Evolutionary conservation across 2,329 filamentous ascomycete genomes (phyloP).

Genomic region (Myrmaecium sp.): DNA sequence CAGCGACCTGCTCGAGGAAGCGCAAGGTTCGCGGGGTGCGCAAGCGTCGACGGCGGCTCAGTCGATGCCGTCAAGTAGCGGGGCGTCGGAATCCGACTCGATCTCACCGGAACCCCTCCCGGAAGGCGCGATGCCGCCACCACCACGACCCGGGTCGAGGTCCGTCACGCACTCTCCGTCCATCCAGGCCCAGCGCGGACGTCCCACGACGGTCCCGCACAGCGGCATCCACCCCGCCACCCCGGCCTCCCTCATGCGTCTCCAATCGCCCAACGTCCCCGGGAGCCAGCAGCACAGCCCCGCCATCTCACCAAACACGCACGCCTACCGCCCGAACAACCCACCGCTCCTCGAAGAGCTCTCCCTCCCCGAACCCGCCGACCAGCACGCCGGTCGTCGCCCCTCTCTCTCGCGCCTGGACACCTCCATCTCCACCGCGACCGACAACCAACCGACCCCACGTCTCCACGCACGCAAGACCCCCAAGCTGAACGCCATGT

Average conservation of each 20-base stretch:
- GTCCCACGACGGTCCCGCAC: constrained; percentile 13
- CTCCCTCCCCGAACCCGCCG: constrained; percentile 55
- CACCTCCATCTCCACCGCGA: constrained; percentile 29
- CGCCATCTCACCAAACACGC: constrained; percentile 1
- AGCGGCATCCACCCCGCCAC: constrained; percentile 37
- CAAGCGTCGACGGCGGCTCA: constrained; percentile 8
- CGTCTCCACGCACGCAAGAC: constrained; percentile 49
- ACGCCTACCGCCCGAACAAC: constrained; percentile 7
- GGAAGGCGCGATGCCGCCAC: constrained; percentile 34
- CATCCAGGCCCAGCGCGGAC: constrained; percentile 31
- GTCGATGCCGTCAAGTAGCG: constrained; percentile 13
- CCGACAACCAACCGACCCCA: constrained; percentile 36
- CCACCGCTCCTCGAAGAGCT: constrained; percentile 39
- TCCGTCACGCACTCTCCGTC: constrained; percentile 52
- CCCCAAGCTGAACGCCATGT: constrained; percentile 44
- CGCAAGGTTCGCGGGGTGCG: constrained; percentile 11
- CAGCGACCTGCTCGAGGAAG: constrained; percentile 22
- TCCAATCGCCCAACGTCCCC: constrained; percentile 16
- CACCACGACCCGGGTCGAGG: constrained; percentile 47
- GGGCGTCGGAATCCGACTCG: constrained; percentile 29
- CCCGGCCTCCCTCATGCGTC: constrained; percentile 66
- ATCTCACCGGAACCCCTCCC: constrained; percentile 33
- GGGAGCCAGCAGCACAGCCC: too few relatives aligned
- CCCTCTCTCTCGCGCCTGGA: constrained; percentile 34
- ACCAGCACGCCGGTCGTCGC: constrained; percentile 25